Evolutionary conservation across 2,329 filamentous ascomycete genomes (phyloP).

Genomic region (Penicillium psychrosexuale): DNA sequence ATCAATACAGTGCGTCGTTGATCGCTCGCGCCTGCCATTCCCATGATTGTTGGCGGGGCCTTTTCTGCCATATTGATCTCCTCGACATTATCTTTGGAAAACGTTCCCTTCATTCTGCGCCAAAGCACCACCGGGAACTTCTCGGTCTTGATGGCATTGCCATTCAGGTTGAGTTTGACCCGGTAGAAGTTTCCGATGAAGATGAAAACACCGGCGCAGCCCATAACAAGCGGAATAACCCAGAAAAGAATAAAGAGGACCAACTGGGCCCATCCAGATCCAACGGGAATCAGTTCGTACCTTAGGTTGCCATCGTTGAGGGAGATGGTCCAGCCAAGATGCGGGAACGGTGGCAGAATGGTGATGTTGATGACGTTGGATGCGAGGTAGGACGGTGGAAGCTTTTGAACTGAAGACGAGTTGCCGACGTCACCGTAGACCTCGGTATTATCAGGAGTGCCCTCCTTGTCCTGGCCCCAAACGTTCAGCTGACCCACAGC

Average conservation of each 20-base stretch:
- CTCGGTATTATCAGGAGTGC: constrained; percentile 57
- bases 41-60: constrained; percentile 27
- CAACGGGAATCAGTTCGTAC: constrained; percentile 53
- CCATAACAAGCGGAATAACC: constrained; percentile 52
- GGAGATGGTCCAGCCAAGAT: constrained; percentile 54
- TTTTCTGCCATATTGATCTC: background rate
- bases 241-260: constrained; percentile 54
- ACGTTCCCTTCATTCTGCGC: constrained; percentile 36
- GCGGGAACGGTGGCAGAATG: constrained; percentile 51
- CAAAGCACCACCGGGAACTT: constrained; percentile 38
- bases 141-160: constrained; percentile 49
- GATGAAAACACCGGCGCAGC: constrained; percentile 50
- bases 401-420: constrained; percentile 59
- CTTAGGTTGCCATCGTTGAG: constrained; percentile 54
- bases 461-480: constrained; percentile 64
- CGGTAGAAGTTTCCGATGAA: constrained; percentile 64
- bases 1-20: constrained; percentile 58
- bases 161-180: constrained; percentile 61
- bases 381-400: constrained; percentile 58
- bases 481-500: constrained; percentile 60
- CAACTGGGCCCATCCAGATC: constrained; percentile 53
- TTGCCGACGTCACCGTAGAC: constrained; percentile 60
- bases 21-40: constrained; percentile 27
- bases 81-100: constrained; percentile 16
- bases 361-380: constrained; percentile 59